Base-by-base conservation (phyloP, 495 filamentous ascomycete genomes). In the Parmelia sp. region DNA sequence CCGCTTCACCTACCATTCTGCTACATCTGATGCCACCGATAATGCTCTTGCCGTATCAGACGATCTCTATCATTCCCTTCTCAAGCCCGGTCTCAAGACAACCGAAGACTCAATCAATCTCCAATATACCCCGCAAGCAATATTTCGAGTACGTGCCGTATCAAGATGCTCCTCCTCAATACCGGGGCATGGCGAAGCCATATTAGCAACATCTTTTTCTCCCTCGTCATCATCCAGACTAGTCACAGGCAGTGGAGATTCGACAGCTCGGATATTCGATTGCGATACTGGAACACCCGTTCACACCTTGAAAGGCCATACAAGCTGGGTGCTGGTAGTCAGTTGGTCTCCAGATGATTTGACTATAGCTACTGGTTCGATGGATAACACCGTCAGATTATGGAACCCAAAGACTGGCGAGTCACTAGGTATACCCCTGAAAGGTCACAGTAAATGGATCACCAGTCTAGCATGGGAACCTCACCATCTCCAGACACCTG, bases 221-320 rank as follows among this genome's bases (percentile, higher is more conserved):
- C 95, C 95, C 0, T 81, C 82, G 31, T 86, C 82, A 6, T 93
- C 91, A 3, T 85, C 88, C 11, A 84, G 87, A 61, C 84, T 99
- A 77, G 91, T 92, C 0, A 94, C 89, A 10, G 95, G 92, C 0
- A 91, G 88, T 66, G 95, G 95, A 42, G 95, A 99, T 69, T 85
- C 86, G 39, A 97, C 95, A 10, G 95, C 94, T 10, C 80, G 95
- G 56, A 85, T 99, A 77, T 97, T 90, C 89, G 94, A 99, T 69
- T 95, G 91, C 60, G 90, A 97, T 70, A 97, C 90, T 0, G 92
- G 92, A 53, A 97, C 93, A 1, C 92, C 95, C 0, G 77, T 91
- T 61, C 83, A 89, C 72, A 97, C 92, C 3, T 75, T 99, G 29
- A 96, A 95, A 72, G 94, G 94, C 17, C 95, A 97, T 74, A 90